Conservation (phyloP, 2,329 filamentous ascomycete genomes). For the Orbilia quercus region DNA sequence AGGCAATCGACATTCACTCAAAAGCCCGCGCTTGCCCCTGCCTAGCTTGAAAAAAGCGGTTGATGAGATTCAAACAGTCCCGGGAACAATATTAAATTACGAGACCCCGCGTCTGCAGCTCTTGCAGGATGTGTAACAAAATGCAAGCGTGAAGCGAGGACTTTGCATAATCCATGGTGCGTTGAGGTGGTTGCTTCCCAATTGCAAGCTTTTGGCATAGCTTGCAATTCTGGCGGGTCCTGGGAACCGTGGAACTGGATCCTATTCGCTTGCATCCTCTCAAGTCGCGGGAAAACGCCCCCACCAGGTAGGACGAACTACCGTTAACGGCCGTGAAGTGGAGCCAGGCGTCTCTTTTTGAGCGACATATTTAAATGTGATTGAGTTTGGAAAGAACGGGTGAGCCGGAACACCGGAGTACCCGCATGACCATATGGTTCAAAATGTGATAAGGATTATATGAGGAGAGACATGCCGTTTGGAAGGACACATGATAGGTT, state of each 20-base stretch:
- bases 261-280: conserved; percentile 45
- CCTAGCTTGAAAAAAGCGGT: conserved; percentile 51
- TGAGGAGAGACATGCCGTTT: neutral
- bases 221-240: conserved; percentile 49
- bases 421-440: conserved; percentile 5
- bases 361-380: neutral
- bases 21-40: conserved; percentile 2
- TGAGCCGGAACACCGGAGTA: neutral
- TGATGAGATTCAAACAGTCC: conserved; percentile 50
- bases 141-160: conserved; percentile 52
- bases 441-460: conserved; percentile 4
- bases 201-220: conserved; percentile 52
- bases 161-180: conserved; percentile 55
- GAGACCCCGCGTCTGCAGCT: conserved; percentile 47
- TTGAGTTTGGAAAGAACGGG: neutral
- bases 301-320: neutral
- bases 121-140: conserved; percentile 14
- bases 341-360: conserved; percentile 25
- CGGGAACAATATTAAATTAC: conserved; percentile 53
- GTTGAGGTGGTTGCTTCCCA: conserved; percentile 24
- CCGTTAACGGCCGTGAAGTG: neutral
- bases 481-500: conserved; percentile 1
- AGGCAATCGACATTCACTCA: too few species aligned
- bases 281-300: conserved; percentile 2
- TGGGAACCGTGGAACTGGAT: conserved; percentile 49